Conservation (phyloP, 768 basidiomycete genomes). For the Clitopilus passeckerianus region DNA sequence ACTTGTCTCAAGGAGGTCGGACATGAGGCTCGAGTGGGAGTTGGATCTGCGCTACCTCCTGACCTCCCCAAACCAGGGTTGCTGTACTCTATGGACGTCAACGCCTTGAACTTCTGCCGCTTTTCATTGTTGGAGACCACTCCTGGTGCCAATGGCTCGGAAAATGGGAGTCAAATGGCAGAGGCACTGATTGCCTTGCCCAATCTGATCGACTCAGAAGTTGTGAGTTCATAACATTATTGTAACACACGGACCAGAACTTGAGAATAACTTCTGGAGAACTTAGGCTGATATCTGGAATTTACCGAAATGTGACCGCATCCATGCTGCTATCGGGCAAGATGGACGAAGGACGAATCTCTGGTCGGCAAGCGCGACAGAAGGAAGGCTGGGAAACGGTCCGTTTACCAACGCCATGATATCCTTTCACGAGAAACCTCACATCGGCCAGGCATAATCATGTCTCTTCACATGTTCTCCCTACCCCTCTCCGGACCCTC, state of each 20-base stretch:
- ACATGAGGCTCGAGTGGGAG: slow-evolving; percentile 36
- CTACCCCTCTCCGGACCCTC: slow-evolving; percentile 4
- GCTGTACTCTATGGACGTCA: slow-evolving; percentile 76
- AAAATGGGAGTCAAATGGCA: slow-evolving; percentile 2
- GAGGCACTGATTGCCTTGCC: slow-evolving; percentile 73
- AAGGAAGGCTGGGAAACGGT: slow-evolving; percentile 55
- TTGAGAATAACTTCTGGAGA: neutral
- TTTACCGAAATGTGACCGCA: slow-evolving; percentile 58
- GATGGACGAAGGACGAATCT: slow-evolving; percentile 29
- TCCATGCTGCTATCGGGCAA: slow-evolving; percentile 86
- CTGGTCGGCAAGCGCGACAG: slow-evolving; percentile 37
- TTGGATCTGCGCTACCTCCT: slow-evolving; percentile 49
- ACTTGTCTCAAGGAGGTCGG: slow-evolving; percentile 40
- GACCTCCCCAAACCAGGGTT: slow-evolving; percentile 46
- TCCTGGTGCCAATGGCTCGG: neutral
- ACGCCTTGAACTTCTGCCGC: slow-evolving; percentile 91
- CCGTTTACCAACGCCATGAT: slow-evolving; percentile 1
- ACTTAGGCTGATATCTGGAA: slow-evolving; percentile 83
- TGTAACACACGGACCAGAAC: neutral
- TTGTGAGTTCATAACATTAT: slow-evolving; percentile 36
- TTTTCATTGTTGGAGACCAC: slow-evolving; percentile 58
- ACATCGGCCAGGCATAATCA: slow-evolving; percentile 66
- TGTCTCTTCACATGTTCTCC: slow-evolving; percentile 74
- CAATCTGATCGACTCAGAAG: slow-evolving; percentile 83
- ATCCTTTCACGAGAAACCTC: neutral